Evolutionary conservation across 495 filamentous ascomycete species (phyloP), one percentile per base, ranked within the genome.

Genomic region (Neurospora terricola): DNA sequence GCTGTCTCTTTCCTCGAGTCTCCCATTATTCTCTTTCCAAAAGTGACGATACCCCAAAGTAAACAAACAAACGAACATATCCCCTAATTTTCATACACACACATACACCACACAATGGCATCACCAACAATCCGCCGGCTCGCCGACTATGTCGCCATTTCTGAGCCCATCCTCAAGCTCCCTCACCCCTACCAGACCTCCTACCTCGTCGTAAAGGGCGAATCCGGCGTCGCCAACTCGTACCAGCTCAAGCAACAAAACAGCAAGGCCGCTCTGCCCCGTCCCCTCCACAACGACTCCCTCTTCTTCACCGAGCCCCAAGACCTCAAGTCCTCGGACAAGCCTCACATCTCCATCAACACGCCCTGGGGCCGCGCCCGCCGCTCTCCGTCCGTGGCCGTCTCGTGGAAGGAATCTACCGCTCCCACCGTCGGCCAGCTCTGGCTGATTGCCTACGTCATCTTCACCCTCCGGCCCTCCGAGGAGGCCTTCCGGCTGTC

Each of bases 401-500:
- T 81, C 59, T 70, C 74, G 70, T 84, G 83, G 83, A 81, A 80
- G n/a, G 76, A 42, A 43, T 23, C 45, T 34, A 68, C 71, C 30
- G 70, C 84, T 1, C 87, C 89, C 12, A 86, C 87, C 0, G 75
- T 88, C 30, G 88, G 81, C 7, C 89, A 91, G 74, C 83, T 90
- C 45, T 91, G 90, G 90, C 86, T 90, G 18, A 77, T 88, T 43
- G 76, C 89, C 36, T 90, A 91, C 77, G 85, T 87, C 30, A 80
- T 88, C 54, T 88, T 88, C 80, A 86, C 88, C 27, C 76, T 87
- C 10, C 83, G 87, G 27, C 87, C 87, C 0, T 76, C 81, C 39
- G 79, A 84, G 21, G 90, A 91, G 76, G 84, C 82, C 36, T 82
- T 91, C 75, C 85, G 88, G 11, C 81, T 90, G 12, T 73, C 79